Evolutionary conservation across 176 grass and related monocot genomes (phyloP).

Genomic region (Thalia dealbata): DNA sequence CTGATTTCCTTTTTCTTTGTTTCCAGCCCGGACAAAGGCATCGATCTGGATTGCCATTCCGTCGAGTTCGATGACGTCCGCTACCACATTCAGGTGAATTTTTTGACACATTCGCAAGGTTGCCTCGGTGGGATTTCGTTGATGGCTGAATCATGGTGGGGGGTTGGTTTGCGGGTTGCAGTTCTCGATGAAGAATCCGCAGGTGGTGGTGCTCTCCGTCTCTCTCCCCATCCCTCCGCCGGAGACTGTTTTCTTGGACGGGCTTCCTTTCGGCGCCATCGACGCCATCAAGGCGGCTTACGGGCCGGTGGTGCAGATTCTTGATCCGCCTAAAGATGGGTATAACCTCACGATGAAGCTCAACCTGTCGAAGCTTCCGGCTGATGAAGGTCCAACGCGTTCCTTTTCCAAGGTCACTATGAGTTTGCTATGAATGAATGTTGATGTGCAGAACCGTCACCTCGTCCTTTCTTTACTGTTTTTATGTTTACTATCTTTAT

Average conservation of each 20-base stretch:
- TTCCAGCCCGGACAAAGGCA: slow-evolving; percentile 62
- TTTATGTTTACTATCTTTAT: not conserved
- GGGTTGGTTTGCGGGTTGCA: slow-evolving; percentile 8
- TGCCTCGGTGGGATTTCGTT: not conserved
- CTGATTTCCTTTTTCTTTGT: slow-evolving; percentile 2
- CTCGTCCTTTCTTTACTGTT: not conserved
- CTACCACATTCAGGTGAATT: slow-evolving; percentile 84
- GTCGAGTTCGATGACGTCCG: slow-evolving; percentile 94
- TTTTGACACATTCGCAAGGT: not conserved
- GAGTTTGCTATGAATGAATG: slow-evolving; percentile 20
- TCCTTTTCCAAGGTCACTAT: slow-evolving; percentile 89
- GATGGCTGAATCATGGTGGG: not conserved
- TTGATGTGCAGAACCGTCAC: not conserved
- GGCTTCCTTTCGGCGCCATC: slow-evolving; percentile 85
- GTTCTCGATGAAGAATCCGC: slow-evolving; percentile 85
- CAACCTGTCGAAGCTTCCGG: slow-evolving; percentile 78
- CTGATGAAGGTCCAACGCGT: slow-evolving; percentile 97
- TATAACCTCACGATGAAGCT: slow-evolving; percentile 98
- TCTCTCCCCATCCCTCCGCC: slow-evolving; percentile 65
- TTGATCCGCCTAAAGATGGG: slow-evolving; percentile 90
- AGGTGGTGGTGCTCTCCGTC: slow-evolving; percentile 70
- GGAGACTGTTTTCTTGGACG: slow-evolving; percentile 68
- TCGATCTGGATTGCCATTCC: slow-evolving; percentile 94
- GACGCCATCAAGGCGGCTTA: slow-evolving; percentile 85
- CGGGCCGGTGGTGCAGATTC: slow-evolving; percentile 76